A percentile compares a stretch with the other conserved stretches of the same genome.
phyloP scores from a whole-genome alignment of 495 filamentous ascomycete species.

The Paragyromitra xinjiangensis region DNA sequence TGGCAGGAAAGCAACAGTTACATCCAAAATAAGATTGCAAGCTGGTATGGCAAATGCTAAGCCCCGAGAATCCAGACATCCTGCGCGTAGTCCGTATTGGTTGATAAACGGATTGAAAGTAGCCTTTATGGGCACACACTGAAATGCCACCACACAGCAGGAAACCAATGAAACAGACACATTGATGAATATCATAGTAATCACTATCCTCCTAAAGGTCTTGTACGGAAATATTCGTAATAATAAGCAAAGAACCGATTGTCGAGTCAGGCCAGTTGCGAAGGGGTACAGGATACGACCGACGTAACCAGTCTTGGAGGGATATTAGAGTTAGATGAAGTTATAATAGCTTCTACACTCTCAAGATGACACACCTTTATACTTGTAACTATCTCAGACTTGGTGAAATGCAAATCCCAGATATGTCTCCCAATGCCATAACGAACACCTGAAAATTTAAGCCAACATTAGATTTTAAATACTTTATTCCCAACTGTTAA shows the following conservation, averaged over 20 bases:
- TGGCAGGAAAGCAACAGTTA: constrained; percentile 29
- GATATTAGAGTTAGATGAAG: constrained; percentile 5
- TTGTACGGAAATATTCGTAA: constrained; percentile 34
- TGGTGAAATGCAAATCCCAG: neutral
- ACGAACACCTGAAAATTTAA: constrained; percentile 8
- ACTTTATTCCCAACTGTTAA: neutral
- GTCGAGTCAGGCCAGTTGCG: constrained; percentile 38
- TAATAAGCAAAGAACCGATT: constrained; percentile 34
- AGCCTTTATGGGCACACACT: constrained; percentile 8
- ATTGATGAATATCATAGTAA: constrained; percentile 18
- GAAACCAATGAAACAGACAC: neutral
- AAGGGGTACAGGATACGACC: constrained; percentile 39
- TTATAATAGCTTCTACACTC: neutral
- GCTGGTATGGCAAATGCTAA: constrained; percentile 28
- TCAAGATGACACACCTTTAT: constrained; percentile 7
- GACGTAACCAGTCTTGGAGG: constrained; percentile 20
- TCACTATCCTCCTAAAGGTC: constrained; percentile 15
- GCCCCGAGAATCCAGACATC: neutral
- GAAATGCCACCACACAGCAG: constrained; percentile 5
- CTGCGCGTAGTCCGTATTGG: neutral
- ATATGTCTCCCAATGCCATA: constrained; percentile 30
- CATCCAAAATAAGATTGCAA: constrained; percentile 23
- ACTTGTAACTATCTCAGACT: too few species aligned
- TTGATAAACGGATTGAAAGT: neutral
- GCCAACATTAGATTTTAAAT: neutral